phyloP scores from a whole-genome alignment of 371 early-diverging fungal genomes.

The Massospora cicadina region DNA sequence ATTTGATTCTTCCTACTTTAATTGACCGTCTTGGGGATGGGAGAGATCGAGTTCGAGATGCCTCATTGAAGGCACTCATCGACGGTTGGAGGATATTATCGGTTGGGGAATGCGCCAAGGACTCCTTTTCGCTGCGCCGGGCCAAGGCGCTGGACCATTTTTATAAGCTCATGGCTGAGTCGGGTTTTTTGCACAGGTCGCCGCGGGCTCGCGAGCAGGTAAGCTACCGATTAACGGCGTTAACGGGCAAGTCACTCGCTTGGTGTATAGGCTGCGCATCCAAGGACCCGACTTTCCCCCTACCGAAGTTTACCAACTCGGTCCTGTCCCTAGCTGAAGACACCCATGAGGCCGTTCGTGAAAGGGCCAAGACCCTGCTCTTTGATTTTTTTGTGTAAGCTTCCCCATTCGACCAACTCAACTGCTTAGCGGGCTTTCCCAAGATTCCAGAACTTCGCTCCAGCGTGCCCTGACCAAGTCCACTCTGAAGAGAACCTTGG shows the following conservation, averaged over 20 bases:
- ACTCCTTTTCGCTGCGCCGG: neutral
- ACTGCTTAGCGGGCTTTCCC: neutral
- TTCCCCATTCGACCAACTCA: neutral
- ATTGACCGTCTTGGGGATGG: slow-evolving; percentile 7
- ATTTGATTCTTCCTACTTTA: neutral
- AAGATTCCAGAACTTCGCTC: slow-evolving; percentile 6
- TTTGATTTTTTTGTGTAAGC: slow-evolving; percentile 10
- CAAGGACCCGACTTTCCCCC: neutral
- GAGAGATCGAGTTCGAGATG: slow-evolving; percentile 3
- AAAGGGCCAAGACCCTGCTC: slow-evolving; percentile 8
- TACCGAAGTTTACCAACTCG: slow-evolving; percentile 1
- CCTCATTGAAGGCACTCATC: neutral
- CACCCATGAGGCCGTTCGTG: slow-evolving; percentile 7
- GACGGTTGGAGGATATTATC: slow-evolving; percentile 1
- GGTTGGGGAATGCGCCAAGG: neutral
- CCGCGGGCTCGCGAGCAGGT: slow-evolving; percentile 10
- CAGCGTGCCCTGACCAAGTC: neutral
- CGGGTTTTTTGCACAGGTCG: slow-evolving; percentile 3
- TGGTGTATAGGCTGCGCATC: neutral
- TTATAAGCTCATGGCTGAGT: neutral
- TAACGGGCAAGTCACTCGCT: neutral
- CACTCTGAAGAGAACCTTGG: neutral
- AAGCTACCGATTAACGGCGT: neutral
- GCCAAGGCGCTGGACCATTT: slow-evolving; percentile 6
- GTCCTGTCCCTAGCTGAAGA: slow-evolving; percentile 6